Conservation (phyloP, 2,329 filamentous ascomycete genomes). For the Teratosphaeria epicoccoides region DNA sequence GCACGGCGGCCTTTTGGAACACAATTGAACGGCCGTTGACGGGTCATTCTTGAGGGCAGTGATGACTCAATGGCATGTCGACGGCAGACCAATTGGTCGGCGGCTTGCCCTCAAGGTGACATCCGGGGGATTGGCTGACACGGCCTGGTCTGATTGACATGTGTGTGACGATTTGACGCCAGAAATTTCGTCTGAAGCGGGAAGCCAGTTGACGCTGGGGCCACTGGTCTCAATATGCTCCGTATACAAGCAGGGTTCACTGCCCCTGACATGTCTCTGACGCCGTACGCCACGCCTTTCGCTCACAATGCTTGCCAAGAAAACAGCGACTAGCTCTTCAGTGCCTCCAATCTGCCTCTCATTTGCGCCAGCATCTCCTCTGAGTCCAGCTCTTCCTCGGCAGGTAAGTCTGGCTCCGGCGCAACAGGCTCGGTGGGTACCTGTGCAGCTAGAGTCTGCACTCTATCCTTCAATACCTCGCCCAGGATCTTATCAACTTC, state of each 20-base stretch:
- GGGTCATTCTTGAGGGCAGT: not conserved
- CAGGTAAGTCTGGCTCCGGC: slow-evolving; percentile 36
- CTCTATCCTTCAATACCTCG: slow-evolving; percentile 71
- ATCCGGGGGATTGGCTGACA: not conserved
- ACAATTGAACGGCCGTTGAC: no score
- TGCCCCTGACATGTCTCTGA: not conserved
- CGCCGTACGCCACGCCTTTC: not conserved
- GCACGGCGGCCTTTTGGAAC: not conserved
- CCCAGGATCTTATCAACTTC: slow-evolving; percentile 3
- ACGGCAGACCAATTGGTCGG: not conserved
- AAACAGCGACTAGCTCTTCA: slow-evolving; percentile 58
- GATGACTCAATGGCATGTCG: not conserved
- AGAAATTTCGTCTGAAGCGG: not conserved
- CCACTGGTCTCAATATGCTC: not conserved
- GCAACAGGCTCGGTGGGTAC: slow-evolving; percentile 34
- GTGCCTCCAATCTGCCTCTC: slow-evolving; percentile 77
- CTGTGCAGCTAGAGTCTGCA: slow-evolving; percentile 50
- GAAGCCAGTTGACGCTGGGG: not conserved
- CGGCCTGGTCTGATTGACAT: not conserved
- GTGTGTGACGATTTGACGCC: no score
- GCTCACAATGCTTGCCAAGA: not conserved
- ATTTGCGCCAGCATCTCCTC: slow-evolving; percentile 91
- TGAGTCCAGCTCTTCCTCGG: slow-evolving; percentile 64
- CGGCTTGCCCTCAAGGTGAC: not conserved
- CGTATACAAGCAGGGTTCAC: not conserved